Evolutionary conservation across 805 yeast species (phyloP).

Genomic region (Myxozyma mucilagina): DNA sequence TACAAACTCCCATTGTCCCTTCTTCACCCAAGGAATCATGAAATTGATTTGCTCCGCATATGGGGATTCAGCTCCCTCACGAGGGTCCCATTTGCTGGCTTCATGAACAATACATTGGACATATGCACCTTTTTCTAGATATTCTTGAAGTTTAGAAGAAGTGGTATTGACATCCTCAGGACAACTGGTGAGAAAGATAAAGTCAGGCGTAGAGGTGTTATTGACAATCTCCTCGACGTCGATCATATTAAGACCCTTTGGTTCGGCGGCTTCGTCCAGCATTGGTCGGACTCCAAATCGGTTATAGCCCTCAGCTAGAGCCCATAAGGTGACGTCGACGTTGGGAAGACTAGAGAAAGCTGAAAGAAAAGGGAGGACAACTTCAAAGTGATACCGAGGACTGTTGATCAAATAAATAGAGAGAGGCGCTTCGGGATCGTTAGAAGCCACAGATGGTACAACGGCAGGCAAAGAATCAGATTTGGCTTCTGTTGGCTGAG

Average conservation of each 20-base stretch:
- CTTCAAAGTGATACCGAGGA: conserved; percentile 30
- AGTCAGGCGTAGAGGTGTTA: conserved; percentile 11
- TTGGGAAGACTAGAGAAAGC: conserved; percentile 13
- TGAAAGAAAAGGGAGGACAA: conserved; percentile 23
- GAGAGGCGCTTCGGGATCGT: background rate
- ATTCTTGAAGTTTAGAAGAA: conserved; percentile 1
- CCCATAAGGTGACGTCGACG: conserved; percentile 21
- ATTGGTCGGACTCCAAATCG: conserved; percentile 20
- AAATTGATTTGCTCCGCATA: conserved; percentile 17
- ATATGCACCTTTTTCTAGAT: conserved; percentile 20
- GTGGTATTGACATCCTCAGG: conserved; percentile 22
- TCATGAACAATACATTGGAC: conserved; percentile 29
- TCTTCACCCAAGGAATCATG: conserved; percentile 27
- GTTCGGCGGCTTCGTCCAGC: conserved; percentile 13
- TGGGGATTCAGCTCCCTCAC: conserved; percentile 15
- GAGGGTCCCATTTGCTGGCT: conserved; percentile 25
- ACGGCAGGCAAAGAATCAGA: background rate
- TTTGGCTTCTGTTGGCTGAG: background rate
- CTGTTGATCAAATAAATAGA: conserved; percentile 22
- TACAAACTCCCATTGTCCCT: conserved; percentile 30
- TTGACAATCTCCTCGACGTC: conserved; percentile 1
- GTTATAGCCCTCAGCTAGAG: conserved; percentile 2
- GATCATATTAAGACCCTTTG: conserved; percentile 16
- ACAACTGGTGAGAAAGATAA: conserved; percentile 26
- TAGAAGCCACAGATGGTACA: background rate